Base-by-base conservation (phyloP, 805 yeast genomes). In the Dipodascus geniculatus region DNA sequence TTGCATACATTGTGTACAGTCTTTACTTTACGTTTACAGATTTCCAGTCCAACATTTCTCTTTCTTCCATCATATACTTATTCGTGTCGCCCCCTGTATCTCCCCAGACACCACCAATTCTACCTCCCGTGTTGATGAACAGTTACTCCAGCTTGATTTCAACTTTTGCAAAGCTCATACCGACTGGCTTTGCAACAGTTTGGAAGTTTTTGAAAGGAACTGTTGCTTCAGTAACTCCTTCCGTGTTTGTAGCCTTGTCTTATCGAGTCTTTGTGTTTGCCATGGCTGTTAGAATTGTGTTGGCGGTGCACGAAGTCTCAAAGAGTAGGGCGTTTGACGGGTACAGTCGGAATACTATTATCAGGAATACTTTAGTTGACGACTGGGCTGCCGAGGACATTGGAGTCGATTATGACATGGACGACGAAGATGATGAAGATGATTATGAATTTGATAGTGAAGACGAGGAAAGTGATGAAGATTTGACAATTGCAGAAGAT, bases 271-370 rank as follows among this genome's bases (percentile, higher is more conserved):
- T 86, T 2, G 96, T 90, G 11, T 88, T 91, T 62, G 74, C 74
- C 65, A 87, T 96, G 1, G 96, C 98, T 1, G 86, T 97, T n/a
- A 84, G 95, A 65, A 89, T 93, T 57, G 87, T 93, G 19, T 98
- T 98, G 1, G 81, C 83, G 8, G 69, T 86, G 55, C 81, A 56
- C 23, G 50, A 56, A 22, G 51, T 49, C 16, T 22, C 42, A n/a
- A 14, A 20, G 16, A 24, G 23, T n/a, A n/a, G n/a, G n/a, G n/a
- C n/a, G n/a, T n/a, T n/a, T n/a, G n/a, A 22, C 54, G 19, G n/a
- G 19, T 22, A 47, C 23, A 48, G 51, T 23, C 53, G 47, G 42
- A 17, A 42, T 47, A 49, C 64, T 50, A 50, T 57, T 53, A 49
- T 57, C 42, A 31, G 59, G 54, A 53, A 57, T 38, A n/a, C n/a